Evolutionary conservation across 2,329 filamentous ascomycete genomes (phyloP).

Genomic region (Xylariomycetidae sp.): DNA sequence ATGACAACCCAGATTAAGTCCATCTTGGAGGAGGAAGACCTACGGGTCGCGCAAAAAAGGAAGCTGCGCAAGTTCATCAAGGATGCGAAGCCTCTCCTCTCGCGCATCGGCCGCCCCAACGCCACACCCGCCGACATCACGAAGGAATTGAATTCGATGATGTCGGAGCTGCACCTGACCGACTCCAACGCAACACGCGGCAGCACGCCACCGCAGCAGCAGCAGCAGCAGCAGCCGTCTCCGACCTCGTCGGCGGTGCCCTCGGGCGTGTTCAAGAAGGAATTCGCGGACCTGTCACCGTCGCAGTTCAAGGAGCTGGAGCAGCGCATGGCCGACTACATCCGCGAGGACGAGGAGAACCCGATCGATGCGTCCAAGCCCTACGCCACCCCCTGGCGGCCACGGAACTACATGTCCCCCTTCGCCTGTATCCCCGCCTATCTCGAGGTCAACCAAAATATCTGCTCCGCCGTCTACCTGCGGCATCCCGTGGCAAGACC

Average conservation of each 20-base stretch:
- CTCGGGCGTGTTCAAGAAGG: background rate
- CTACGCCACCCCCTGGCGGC: constrained; percentile 86
- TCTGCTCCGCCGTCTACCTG: constrained; percentile 92
- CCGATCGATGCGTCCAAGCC: constrained; percentile 71
- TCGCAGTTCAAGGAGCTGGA: constrained; percentile 50
- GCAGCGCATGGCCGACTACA: constrained; percentile 50
- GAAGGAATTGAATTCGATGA: constrained; percentile 46
- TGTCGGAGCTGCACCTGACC: constrained; percentile 38
- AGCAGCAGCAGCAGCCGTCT: constrained; percentile 15
- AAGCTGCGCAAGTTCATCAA: constrained; percentile 67
- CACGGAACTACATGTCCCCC: constrained; percentile 77
- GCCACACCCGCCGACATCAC: constrained; percentile 38
- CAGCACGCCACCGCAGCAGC: constrained; percentile 16
- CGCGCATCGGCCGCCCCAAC: constrained; percentile 35
- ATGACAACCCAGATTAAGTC: constrained; percentile 53
- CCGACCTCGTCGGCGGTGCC: background rate
- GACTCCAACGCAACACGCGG: too few relatives aligned
- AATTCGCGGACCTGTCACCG: constrained; percentile 34
- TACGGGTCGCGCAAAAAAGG: constrained; percentile 69
- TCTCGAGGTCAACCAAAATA: constrained; percentile 95
- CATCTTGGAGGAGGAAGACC: constrained; percentile 49
- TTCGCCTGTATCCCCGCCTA: constrained; percentile 96
- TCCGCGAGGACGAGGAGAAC: constrained; percentile 65
- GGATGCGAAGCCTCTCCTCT: constrained; percentile 57
- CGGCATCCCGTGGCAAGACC: constrained; percentile 86